Evolutionary conservation across 2,329 filamentous ascomycete genomes (phyloP), one percentile per base, ranked within the genome.

Genomic region (Xylariales sp.): DNA sequence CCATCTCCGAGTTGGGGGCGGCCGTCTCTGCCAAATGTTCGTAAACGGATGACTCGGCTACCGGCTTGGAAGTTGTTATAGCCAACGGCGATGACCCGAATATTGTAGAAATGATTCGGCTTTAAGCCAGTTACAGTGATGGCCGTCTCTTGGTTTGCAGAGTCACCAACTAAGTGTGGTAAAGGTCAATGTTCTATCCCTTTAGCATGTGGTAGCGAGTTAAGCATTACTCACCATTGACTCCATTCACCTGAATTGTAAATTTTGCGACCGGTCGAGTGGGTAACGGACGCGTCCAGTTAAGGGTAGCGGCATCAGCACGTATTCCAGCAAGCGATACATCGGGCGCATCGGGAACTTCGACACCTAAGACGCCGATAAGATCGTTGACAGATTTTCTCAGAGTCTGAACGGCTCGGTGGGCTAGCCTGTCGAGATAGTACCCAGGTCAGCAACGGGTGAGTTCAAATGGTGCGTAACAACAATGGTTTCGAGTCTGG

Each of bases 31-130:
- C 83, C 86, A 78, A 87, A 90, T 54, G 96, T 98, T 74, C 92
- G 89, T 62, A 99, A 84, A 62, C 96, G 91, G 71, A 98, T 90
- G 45, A 97, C 89, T 5, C 89, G 86, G 78, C 96, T 97, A 45
- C 93, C 92, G 0, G 94, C 93, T 77, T 97, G 93, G 75, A 98
- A 98, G 79, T 96, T 97, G 73, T 94, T 93, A 36, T 91, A 89
- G 56, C 95, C 97, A 62, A 97, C 91, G 46, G 95, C 93, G 73
- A 97, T 92, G 62, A 98, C 93, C 68, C 95, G 91, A 34, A 99
- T 90, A 72, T 97, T 97, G 81, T 98, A 98, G 75, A 94, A 97
- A 75, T 93, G 92, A 71, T 91, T 90, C 0, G 96, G 94, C 74
- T 91, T 90, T 7, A 99, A 85, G 46, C 94, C 93, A 39, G 92